These are phyloP conservation scores for Orobanche coerulescens DNA, from an alignment of 257 asterid species.

Conservation along the genomic window DNA sequence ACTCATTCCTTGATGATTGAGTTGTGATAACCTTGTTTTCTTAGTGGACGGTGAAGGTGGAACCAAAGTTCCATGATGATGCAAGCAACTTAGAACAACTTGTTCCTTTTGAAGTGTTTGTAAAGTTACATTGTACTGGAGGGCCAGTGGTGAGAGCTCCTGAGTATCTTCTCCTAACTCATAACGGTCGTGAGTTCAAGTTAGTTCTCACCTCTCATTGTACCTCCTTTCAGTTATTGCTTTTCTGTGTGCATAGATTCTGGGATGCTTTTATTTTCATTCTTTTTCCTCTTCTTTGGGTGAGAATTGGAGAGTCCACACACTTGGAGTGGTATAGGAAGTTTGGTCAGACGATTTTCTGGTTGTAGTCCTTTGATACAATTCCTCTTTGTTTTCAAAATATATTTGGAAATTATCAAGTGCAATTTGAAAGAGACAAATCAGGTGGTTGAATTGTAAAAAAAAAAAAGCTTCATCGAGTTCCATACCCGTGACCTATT, in stretches of 20 bases:
- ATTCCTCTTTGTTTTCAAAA: background rate
- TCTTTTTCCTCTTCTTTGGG: background rate
- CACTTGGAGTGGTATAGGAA: background rate
- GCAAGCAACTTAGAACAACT: conserved; percentile 89
- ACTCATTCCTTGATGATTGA: conserved; percentile 13
- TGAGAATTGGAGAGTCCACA: background rate
- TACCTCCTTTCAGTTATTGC: conserved; percentile 21
- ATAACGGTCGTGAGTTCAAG: conserved; percentile 95
- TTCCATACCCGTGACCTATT: conserved; percentile 12
- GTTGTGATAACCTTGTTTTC: conserved; percentile 27
- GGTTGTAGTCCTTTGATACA: background rate
- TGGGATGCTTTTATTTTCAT: conserved; percentile 1
- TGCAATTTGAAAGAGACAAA: conserved; percentile 13
- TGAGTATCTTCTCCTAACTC: conserved; percentile 82
- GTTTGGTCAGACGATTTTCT: conserved; percentile 1
- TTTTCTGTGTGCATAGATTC: conserved; percentile 5
- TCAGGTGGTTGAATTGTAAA: background rate
- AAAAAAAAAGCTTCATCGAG: background rate
- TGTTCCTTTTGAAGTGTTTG: conserved; percentile 87
- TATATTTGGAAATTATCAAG: background rate
- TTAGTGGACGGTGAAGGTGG: conserved; percentile 91
- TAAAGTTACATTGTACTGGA: conserved; percentile 65
- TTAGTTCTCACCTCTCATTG: conserved; percentile 36
- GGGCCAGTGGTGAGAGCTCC: conserved; percentile 79
- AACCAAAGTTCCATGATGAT: conserved; percentile 86